Evolutionary conservation across 495 filamentous ascomycete species (phyloP), one percentile per base, ranked within the genome.

Genomic region (Echria macrotheca): DNA sequence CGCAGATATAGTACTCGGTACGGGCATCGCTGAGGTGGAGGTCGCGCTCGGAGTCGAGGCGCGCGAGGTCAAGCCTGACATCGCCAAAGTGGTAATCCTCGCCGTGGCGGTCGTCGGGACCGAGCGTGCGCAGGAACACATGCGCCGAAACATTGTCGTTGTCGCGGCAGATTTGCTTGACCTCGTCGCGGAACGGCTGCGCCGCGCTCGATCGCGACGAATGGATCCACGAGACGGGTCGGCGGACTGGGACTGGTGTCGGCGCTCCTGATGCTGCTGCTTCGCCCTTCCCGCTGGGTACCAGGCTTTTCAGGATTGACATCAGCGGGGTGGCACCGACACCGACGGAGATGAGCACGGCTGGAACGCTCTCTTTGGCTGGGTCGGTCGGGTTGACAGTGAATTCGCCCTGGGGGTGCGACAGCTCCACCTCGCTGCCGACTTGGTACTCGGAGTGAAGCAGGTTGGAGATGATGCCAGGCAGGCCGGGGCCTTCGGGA

Each of bases 371-470:
- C 9, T 61, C 49, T 68, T 75, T 63, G 54, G 63, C 41, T 37
- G 59, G 51, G 51, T 66, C 61, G 1, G 47, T 25, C 5, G 65
- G 56, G 49, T 73, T 60, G 24, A 85, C 64, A 63, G 70, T 79
- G 69, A 88, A 89, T 61, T 87, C 82, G 32, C 86, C 85, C 50
- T 67, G 75, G 2, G 86, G 84, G 53, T 86, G 82, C 6, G 82
- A 82, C 12, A 89, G 65, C 58, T 83, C 71, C 18, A 89, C 58
- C 23, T 67, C 65, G 57, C 84, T 81, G 49, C 85, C 85, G 22
- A 75, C 76, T 8, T 71, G 59, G 62, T 75, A 75, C 21, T 67
- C 55, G 48, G 75, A 76, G 64, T 88, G 85, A 10, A 90, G 69
- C 41, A 84, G 60, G 56, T 87, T 87, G 19, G 83, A 87, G 12